Percentiles rank a stretch among this genome's conserved stretches.
Evolutionary conservation across 2,329 filamentous ascomycete genomes (phyloP).

Genomic region (Aureobasidium leucospermi): DNA sequence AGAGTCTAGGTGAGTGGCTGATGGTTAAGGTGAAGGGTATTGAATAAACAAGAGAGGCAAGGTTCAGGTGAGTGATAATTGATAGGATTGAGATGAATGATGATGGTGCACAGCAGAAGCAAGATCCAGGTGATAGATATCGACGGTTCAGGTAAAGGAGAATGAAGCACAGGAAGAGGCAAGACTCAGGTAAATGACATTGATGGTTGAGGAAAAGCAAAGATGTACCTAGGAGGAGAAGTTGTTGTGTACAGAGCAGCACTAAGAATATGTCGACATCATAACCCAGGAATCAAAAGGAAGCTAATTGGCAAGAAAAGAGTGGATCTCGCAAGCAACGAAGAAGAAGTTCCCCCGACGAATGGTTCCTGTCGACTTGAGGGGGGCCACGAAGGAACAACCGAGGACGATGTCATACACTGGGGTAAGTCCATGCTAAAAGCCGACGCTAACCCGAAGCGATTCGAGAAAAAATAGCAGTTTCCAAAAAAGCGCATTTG

Average conservation of each 20-base stretch:
- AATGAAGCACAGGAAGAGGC: neutral
- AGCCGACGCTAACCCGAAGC: neutral
- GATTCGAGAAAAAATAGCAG: conserved; percentile 1
- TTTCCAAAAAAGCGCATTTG: conserved; percentile 1
- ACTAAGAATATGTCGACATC: conserved; percentile 11
- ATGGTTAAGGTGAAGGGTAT: too few relatives aligned
- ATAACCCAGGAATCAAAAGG: neutral
- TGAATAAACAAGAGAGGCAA: too few relatives aligned
- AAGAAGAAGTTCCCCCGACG: neutral
- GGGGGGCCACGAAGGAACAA: neutral
- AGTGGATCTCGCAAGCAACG: conserved; percentile 7
- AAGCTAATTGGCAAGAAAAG: neutral
- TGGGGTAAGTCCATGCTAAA: conserved; percentile 7
- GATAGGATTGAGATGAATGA: too few relatives aligned
- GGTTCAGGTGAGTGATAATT: too few relatives aligned
- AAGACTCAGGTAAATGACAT: neutral
- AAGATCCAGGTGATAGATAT: neutral
- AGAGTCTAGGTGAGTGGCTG: too few relatives aligned
- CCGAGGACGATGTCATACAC: conserved; percentile 3
- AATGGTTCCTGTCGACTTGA: conserved; percentile 2
- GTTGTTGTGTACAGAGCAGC: neutral
- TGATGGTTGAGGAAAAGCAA: neutral
- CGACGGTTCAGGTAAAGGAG: neutral
- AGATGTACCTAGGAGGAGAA: neutral
- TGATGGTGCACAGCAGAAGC: neutral